A percentile compares a stretch with the other conserved stretches of the same genome.
Evolutionary conservation across 2,329 filamentous ascomycete species (phyloP).

Genomic region (Fusarium subglutinans): DNA sequence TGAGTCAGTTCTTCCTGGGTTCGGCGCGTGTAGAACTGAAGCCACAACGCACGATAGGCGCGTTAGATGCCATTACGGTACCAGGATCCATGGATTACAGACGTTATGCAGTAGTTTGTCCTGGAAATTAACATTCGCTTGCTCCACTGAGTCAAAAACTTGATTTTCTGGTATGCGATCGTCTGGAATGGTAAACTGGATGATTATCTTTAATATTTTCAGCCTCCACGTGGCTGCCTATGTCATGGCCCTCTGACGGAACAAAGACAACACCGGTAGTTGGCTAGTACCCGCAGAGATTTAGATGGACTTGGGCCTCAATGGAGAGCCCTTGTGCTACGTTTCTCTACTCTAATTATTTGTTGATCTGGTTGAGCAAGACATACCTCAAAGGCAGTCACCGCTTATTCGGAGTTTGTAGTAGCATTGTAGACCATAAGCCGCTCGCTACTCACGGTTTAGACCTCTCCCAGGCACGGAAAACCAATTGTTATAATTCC

Average conservation of each 20-base stretch:
- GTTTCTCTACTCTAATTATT: too few species aligned
- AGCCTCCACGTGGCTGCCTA: background rate
- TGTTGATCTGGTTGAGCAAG: too few species aligned
- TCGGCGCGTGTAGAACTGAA: background rate
- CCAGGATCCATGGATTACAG: background rate
- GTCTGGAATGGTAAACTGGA: background rate
- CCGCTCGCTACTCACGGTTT: too few species aligned
- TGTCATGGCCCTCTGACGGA: background rate
- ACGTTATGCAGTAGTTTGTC: fast-evolving
- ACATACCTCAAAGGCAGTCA: too few species aligned
- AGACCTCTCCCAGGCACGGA: background rate
- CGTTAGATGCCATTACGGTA: fast-evolving
- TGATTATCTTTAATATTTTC: fast-evolving
- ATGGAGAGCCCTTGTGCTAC: too few species aligned
- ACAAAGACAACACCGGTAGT: background rate
- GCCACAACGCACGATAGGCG: fast-evolving
- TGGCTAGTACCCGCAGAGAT: background rate
- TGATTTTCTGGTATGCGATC: background rate
- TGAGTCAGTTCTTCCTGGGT: too few species aligned
- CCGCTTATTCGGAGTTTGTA: too few species aligned
- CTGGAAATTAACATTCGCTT: background rate
- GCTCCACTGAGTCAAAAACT: fast-evolving
- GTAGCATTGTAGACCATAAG: too few species aligned
- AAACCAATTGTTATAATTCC: background rate
- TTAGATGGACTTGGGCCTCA: fast-evolving